Evolutionary conservation across 305 asterid genomes (phyloP), one percentile per base, ranked within the genome.

Genomic region (Withania somnifera): DNA sequence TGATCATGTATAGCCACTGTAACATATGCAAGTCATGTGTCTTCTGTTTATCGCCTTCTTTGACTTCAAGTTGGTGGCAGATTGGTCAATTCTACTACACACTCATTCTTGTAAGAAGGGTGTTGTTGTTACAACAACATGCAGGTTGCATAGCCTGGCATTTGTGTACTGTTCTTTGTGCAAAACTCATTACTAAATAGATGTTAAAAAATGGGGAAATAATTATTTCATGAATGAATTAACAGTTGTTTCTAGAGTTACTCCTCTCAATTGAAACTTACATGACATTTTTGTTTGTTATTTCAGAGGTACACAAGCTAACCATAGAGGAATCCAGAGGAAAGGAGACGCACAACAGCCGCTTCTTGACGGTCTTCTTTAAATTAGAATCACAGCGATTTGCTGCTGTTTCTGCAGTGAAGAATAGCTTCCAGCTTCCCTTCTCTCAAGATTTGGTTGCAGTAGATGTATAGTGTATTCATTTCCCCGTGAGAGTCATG

Each of bases 331-430:
- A 11, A 78, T 83, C 38, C 83, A 91, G 87, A 86, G 94, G 91
- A 89, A 82, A 66, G 77, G 82, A 82, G 90, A 86, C 22, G 84
- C 88, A 38, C 97, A 88, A 40, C 92, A 88, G 77, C 97, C 98
- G 10, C 91, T 95, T 53, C 97, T 94, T 6, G 92, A 91, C 79
- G 97, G 97, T 60, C 90, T 93, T 88, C 82, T 93, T 71, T 92
- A 82, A 79, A 79, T 20, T 47, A 75, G 32, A 66, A 45, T 63
- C 71, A 9, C 5, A 73, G 22, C 11, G 51, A 63, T 51, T 19
- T 30, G 53, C 58, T 64, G 66, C 77, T 82, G 80, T 56, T 67
- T 40, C 20, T 75, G 79, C 15, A 26, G 52, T 15, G 69, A 47
- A 77, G 85, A 36, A 79, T 20, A 58, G 66, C 83, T 84, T 82